A percentile compares a stretch with the other conserved stretches of the same genome.
These are phyloP conservation scores for Leishmania guyanensis DNA, from an alignment of 208 protist species.

Conservation along the genomic window DNA sequence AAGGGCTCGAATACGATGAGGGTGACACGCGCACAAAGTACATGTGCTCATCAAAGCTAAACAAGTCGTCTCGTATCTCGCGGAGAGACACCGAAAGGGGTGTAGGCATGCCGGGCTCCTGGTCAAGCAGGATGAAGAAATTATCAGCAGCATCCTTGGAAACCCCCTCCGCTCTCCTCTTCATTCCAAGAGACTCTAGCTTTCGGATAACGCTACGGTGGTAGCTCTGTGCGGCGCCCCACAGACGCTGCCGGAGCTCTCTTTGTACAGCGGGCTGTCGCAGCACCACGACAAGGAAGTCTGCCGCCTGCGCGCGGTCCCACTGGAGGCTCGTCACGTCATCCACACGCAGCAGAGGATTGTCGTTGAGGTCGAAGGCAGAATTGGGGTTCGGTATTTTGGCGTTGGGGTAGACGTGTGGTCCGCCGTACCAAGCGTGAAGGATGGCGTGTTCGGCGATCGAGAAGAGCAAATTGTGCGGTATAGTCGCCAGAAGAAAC, in stretches of 20 bases:
- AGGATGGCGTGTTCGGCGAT: constrained; percentile 16
- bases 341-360: neutral
- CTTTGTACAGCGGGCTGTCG: constrained; percentile 9
- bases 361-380: neutral
- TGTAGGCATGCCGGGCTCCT: neutral
- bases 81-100: neutral
- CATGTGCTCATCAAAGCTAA: constrained; percentile 3
- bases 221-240: constrained; percentile 19
- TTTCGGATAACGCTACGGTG: constrained; percentile 11
- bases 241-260: constrained; percentile 16
- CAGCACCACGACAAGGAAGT: constrained; percentile 7
- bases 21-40: neutral
- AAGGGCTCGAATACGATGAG: neutral
- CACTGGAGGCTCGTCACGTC: constrained; percentile 20
- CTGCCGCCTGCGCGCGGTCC: constrained; percentile 21
- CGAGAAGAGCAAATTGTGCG: neutral
- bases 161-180: neutral
- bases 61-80: neutral
- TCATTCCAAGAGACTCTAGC: neutral
- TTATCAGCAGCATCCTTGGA: neutral
- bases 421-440: constrained; percentile 16
- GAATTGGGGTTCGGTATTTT: neutral
- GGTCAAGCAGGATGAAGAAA: neutral
- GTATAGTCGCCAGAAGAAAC: neutral
- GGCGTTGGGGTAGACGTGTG: constrained; percentile 6